These are phyloP conservation scores for Eremothecium gossypii DNA, from an alignment of 1,139 yeast species.

Conservation along the genomic window DNA sequence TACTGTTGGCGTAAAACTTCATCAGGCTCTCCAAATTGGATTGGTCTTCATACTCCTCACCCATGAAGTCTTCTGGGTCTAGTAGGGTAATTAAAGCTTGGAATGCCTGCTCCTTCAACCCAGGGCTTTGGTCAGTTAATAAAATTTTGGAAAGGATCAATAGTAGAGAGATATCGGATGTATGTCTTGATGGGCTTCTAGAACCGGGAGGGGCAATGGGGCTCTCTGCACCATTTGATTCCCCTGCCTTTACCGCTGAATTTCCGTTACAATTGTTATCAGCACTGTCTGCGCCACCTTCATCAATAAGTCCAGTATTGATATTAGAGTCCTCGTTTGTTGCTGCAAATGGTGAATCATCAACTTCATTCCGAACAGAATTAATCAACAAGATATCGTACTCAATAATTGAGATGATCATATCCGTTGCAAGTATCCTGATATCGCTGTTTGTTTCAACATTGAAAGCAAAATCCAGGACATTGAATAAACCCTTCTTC, in stretches of 20 bases:
- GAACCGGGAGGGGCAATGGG: background rate
- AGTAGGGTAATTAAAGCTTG: constrained; percentile 72
- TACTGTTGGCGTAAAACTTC: constrained; percentile 7
- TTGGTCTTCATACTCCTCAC: constrained; percentile 12
- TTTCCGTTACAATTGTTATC: background rate
- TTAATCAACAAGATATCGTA: constrained; percentile 68
- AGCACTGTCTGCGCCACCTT: background rate
- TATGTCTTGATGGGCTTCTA: constrained; percentile 14
- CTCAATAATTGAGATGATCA: constrained; percentile 72
- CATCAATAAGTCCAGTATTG: background rate
- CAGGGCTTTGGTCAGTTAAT: constrained; percentile 55
- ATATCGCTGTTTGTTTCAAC: constrained; percentile 42
- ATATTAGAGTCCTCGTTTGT: constrained; percentile 1
- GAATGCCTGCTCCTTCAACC: constrained; percentile 70
- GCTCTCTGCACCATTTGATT: background rate
- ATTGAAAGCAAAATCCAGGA: constrained; percentile 62
- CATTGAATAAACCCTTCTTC: constrained; percentile 57
- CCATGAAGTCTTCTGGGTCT: constrained; percentile 42
- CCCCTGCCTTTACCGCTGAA: background rate
- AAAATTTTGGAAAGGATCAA: constrained; percentile 53
- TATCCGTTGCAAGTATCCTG: constrained; percentile 70
- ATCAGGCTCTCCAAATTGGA: constrained; percentile 8
- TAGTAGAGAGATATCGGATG: constrained; percentile 56
- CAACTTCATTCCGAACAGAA: constrained; percentile 25
- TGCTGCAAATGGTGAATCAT: constrained; percentile 2